A percentile compares a stretch with the other conserved stretches of the same genome.
Conservation (phyloP, 2,329 filamentous ascomycete species). For the Botrytis elliptica region DNA sequence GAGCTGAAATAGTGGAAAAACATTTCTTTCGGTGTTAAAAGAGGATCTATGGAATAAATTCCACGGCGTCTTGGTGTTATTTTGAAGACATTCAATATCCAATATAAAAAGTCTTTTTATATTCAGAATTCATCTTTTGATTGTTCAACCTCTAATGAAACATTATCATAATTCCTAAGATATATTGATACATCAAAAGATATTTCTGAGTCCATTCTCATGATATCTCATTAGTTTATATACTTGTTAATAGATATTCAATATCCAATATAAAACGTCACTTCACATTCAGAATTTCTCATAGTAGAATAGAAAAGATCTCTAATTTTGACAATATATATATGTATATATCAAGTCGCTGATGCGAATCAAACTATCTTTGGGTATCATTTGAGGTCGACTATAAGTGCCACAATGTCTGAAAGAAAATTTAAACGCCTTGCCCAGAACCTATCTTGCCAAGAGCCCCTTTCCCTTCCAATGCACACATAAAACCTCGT, state of each 20-base stretch:
- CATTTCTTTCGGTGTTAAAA: conserved; percentile 9
- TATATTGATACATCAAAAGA: no score
- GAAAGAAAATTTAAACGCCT: neutral
- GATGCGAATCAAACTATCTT: conserved; percentile 3
- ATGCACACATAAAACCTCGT: conserved; percentile 11
- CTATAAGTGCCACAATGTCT: neutral
- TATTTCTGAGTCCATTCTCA: no score
- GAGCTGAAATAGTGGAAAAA: neutral
- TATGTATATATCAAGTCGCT: conserved; percentile 5
- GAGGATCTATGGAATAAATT: conserved; percentile 11
- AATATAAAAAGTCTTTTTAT: conserved; percentile 4
- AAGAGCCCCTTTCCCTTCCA: conserved; percentile 23
- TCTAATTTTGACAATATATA: conserved; percentile 20
- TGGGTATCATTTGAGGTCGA: conserved; percentile 16
- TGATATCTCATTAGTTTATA: no score
- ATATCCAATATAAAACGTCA: conserved; percentile 13
- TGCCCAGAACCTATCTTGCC: conserved; percentile 23
- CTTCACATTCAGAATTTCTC: neutral
- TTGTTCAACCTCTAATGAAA: no score
- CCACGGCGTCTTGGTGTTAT: conserved; percentile 18
- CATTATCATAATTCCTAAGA: no score
- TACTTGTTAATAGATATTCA: neutral
- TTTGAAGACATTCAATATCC: conserved; percentile 15
- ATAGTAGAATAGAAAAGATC: neutral
- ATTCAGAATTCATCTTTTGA: neutral